Evolutionary conservation across 2,329 filamentous ascomycete genomes (phyloP).

Genomic region (Diatrype stigma): DNA sequence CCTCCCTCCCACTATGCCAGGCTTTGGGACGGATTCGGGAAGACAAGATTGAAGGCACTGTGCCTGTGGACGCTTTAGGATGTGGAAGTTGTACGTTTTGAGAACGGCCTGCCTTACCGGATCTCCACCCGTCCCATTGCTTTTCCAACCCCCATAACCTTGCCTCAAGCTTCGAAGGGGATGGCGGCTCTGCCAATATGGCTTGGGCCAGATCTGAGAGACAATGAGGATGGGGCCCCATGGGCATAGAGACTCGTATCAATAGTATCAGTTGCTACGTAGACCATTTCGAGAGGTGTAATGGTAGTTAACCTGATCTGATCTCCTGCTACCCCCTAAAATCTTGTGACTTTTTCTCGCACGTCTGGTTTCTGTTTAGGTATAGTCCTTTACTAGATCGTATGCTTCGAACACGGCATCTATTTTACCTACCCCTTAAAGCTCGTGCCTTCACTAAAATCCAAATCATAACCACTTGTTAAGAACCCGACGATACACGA

Average conservation of each 20-base stretch:
- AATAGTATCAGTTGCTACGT: conserved; percentile 17
- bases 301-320: conserved; percentile 6
- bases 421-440: neutral
- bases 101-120: conserved; percentile 24
- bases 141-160: conserved; percentile 18
- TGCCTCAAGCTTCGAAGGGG: conserved; percentile 1
- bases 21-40: conserved; percentile 8
- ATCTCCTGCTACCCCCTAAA: conserved; percentile 5
- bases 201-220: conserved; percentile 11
- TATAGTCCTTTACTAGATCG: neutral
- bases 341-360: neutral
- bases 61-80: conserved; percentile 15
- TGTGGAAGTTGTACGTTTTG: conserved; percentile 14
- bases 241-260: conserved; percentile 8
- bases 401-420: neutral
- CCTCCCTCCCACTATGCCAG: neutral
- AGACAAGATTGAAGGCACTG: conserved; percentile 10
- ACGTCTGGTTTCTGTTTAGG: neutral
- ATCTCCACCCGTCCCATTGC: conserved; percentile 22
- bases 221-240: conserved; percentile 13
- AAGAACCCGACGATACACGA: neutral
- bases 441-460: neutral
- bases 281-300: conserved; percentile 7
- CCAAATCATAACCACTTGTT: neutral
- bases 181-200: conserved; percentile 7